Evolutionary conservation across 768 basidiomycete species (phyloP).

Genomic region (Candolleomyces aberdarensis): DNA sequence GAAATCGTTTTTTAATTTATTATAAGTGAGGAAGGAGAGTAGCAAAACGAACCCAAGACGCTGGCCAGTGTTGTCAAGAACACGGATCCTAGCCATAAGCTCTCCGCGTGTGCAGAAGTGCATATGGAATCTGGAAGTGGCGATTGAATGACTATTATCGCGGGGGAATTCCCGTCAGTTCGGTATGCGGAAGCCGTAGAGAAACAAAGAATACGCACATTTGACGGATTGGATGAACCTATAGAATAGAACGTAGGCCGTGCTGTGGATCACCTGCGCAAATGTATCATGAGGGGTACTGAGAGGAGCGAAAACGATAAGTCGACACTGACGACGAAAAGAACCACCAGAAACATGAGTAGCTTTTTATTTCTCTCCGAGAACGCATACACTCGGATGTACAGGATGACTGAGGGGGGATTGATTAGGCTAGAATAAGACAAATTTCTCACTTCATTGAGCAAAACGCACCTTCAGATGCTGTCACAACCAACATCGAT

Average conservation of each 20-base stretch:
- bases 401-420: background rate
- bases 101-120: background rate
- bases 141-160: background rate
- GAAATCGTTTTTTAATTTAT: background rate
- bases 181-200: background rate
- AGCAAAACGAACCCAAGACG: background rate
- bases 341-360: background rate
- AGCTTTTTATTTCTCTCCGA: background rate
- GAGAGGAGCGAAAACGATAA: background rate
- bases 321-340: background rate
- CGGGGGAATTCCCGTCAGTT: background rate
- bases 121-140: background rate
- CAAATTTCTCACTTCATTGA: background rate
- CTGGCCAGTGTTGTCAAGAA: background rate
- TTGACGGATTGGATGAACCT: background rate
- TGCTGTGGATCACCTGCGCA: background rate
- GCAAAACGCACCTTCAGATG: background rate
- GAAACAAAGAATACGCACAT: background rate
- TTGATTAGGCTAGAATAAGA: background rate
- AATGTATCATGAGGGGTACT: background rate
- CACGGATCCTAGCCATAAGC: background rate
- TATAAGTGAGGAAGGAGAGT: background rate
- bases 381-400: background rate
- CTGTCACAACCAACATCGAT: background rate
- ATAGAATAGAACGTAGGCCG: background rate